These are phyloP conservation scores for Diplodia scrobiculata DNA, from an alignment of 2,329 filamentous ascomycete species.

Conservation along the genomic window DNA sequence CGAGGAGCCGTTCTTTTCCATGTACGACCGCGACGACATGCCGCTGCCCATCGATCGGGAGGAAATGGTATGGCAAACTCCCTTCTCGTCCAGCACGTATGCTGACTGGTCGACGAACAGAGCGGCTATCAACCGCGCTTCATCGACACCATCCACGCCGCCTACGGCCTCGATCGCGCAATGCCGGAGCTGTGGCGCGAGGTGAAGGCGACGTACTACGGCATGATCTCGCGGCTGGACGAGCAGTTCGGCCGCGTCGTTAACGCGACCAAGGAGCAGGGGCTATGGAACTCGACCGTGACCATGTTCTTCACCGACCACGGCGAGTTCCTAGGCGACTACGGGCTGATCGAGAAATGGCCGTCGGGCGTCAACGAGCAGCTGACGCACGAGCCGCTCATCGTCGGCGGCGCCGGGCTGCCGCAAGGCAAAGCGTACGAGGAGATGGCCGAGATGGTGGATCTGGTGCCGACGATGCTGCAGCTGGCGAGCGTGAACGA, in stretches of 20 bases:
- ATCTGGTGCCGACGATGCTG: constrained; percentile 51
- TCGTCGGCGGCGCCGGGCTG: constrained; percentile 49
- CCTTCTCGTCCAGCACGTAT: constrained; percentile 34
- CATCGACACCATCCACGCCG: constrained; percentile 46
- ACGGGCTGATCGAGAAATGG: constrained; percentile 56
- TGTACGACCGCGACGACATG: constrained; percentile 47
- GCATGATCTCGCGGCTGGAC: constrained; percentile 53
- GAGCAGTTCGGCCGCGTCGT: constrained; percentile 52
- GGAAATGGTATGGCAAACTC: constrained; percentile 30
- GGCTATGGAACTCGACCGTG: constrained; percentile 46
- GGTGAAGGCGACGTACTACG: constrained; percentile 52
- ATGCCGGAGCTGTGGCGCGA: constrained; percentile 51
- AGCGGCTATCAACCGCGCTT: constrained; percentile 51
- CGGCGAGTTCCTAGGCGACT: constrained; percentile 53
- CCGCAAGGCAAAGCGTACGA: constrained; percentile 41
- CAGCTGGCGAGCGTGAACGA: constrained; percentile 46
- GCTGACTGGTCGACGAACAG: constrained; percentile 31
- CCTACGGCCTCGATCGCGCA: constrained; percentile 47
- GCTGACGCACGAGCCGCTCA: constrained; percentile 50
- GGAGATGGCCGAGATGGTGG: constrained; percentile 52
- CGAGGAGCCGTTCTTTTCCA: constrained; percentile 54
- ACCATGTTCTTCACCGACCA: constrained; percentile 53
- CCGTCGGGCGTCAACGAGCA: constrained; percentile 46
- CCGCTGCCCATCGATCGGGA: constrained; percentile 23
- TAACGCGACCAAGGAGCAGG: constrained; percentile 40